Percentiles rank a stretch among this genome's conserved stretches.
Evolutionary conservation across 2,329 filamentous ascomycete genomes (phyloP).

Genomic region (Dothistroma pini): DNA sequence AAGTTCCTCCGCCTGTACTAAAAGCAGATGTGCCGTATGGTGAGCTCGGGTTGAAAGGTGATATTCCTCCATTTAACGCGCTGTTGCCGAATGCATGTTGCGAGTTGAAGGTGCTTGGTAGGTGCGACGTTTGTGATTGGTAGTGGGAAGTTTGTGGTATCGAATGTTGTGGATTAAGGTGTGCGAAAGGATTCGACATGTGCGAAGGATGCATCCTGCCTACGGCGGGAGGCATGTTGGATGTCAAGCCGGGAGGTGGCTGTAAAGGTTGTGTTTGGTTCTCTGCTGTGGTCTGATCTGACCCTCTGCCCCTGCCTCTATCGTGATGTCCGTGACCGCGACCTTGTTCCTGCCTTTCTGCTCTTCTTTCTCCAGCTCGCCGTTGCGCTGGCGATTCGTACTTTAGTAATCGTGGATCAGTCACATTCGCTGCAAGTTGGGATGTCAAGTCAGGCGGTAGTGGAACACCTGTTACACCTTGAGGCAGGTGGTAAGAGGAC

Average conservation of each 20-base stretch:
- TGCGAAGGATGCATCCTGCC: conserved; percentile 57
- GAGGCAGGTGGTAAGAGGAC: not conserved
- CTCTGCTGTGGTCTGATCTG: not conserved
- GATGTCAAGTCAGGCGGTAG: not conserved
- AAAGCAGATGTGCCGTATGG: conserved; percentile 32
- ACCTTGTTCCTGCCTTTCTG: not conserved
- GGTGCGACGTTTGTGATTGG: conserved; percentile 28
- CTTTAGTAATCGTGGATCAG: not conserved
- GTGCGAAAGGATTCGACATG: conserved; percentile 57
- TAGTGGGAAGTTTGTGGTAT: conserved; percentile 32
- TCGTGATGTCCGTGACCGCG: not conserved
- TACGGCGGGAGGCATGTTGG: conserved; percentile 56
- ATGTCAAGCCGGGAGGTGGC: not conserved
- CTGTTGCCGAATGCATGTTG: conserved; percentile 32
- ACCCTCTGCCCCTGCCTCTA: not conserved
- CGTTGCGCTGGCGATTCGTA: not conserved
- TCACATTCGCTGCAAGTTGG: not conserved
- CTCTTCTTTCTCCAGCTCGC: not conserved
- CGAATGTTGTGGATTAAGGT: conserved; percentile 48
- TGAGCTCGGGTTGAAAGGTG: conserved; percentile 34
- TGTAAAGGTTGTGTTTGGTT: not conserved
- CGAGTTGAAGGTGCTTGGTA: conserved; percentile 42
- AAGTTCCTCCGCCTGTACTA: conserved; percentile 26
- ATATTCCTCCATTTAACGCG: conserved; percentile 41
- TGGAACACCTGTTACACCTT: not conserved